Conservation (phyloP, 345 rosid species). For the Eucalyptus tenuipes region DNA sequence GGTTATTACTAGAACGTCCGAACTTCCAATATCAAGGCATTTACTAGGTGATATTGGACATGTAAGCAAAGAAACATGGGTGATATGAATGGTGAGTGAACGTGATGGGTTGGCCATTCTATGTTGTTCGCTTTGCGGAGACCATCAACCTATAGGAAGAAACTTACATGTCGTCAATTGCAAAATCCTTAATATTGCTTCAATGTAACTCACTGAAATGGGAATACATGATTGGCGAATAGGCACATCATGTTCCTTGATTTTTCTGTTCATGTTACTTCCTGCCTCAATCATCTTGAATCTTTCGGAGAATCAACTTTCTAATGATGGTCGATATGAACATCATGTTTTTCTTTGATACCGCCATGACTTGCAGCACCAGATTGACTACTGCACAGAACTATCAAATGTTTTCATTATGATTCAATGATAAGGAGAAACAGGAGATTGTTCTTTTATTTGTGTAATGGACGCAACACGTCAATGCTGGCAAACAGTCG, state of each 20-base stretch:
- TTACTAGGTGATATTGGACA: not conserved
- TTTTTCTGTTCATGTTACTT: not conserved
- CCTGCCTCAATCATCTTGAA: not conserved
- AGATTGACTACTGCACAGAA: not conserved
- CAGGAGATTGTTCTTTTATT: not conserved
- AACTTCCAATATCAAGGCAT: not conserved
- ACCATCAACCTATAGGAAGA: not conserved
- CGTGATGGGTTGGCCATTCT: not conserved
- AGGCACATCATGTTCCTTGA: not conserved
- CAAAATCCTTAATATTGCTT: not conserved
- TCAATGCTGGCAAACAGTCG: not conserved
- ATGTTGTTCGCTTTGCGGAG: not conserved
- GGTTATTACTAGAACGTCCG: not conserved
- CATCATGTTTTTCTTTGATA: not conserved
- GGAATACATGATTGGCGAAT: not conserved
- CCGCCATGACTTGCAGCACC: not conserved
- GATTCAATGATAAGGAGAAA: not conserved
- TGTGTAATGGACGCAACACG: not conserved
- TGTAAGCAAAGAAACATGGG: not conserved
- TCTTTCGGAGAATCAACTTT: not conserved
- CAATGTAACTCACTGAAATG: not conserved
- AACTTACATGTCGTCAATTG: not conserved
- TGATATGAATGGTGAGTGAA: not conserved
- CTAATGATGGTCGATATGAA: not conserved
- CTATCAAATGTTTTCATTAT: not conserved